phyloP scores from a whole-genome alignment of 2,329 filamentous ascomycete species.

The Capronia coronata region DNA sequence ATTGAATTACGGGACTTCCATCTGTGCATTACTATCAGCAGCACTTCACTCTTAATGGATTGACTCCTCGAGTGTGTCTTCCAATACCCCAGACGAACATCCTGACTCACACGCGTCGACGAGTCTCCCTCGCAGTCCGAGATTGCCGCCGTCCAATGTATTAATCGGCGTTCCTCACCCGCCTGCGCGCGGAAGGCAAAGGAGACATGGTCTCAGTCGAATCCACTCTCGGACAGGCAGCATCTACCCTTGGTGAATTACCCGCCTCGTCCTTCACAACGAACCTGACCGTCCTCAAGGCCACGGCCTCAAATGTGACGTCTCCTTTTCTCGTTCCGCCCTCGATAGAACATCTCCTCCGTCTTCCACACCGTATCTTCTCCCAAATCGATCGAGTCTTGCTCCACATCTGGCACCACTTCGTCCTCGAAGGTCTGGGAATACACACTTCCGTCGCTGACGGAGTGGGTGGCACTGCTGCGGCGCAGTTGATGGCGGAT shows the following conservation, averaged over 20 bases:
- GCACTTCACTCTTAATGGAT: background rate
- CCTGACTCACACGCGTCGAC: background rate
- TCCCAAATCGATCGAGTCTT: conserved; percentile 35
- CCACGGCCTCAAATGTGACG: conserved; percentile 16
- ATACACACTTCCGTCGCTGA: conserved; percentile 30
- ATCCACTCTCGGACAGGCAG: conserved; percentile 17
- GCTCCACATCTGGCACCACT: conserved; percentile 34
- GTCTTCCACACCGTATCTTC: conserved; percentile 35
- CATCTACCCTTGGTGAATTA: conserved; percentile 5
- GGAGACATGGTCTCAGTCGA: conserved; percentile 22
- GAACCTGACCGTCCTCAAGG: conserved; percentile 12
- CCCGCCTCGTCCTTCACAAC: conserved; percentile 8
- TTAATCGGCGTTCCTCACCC: conserved; percentile 9
- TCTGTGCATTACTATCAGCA: too few relatives aligned
- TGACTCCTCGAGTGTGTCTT: background rate
- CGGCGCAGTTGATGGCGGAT: conserved; percentile 38
- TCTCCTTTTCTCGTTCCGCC: conserved; percentile 29
- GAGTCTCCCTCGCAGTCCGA: background rate
- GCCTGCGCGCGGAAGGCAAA: conserved; percentile 15
- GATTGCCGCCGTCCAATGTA: conserved; percentile 5
- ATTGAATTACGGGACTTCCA: too few relatives aligned
- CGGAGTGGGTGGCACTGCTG: conserved; percentile 31
- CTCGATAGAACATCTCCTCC: conserved; percentile 33
- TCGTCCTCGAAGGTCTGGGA: conserved; percentile 28
- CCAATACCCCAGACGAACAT: background rate